Conservation (phyloP, 352 stramenopile genomes). For the Halophytophthora polymorphica region DNA sequence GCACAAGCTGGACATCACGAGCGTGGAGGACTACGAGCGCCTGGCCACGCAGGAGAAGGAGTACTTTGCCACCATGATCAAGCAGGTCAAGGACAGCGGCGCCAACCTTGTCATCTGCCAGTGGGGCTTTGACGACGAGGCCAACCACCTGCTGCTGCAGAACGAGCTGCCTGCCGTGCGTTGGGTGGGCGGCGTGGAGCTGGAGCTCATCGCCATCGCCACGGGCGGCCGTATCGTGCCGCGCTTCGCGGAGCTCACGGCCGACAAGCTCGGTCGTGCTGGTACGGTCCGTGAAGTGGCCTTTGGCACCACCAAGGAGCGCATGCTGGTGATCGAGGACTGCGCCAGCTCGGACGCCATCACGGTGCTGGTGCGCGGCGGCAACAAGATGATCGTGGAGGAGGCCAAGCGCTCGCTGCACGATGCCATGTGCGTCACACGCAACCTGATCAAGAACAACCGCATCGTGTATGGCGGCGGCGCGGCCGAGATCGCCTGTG, state of each 20-base stretch:
- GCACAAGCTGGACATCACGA: conserved; percentile 99
- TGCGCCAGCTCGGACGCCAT: conserved; percentile 97
- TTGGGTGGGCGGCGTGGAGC: conserved; percentile 99
- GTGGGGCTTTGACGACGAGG: conserved; percentile 99
- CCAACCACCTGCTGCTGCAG: conserved; percentile 98
- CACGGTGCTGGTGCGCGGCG: conserved; percentile 97
- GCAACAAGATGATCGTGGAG: conserved; percentile 99
- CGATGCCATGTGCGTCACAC: conserved; percentile 99
- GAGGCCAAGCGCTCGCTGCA: conserved; percentile 99
- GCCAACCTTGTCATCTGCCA: conserved; percentile 99
- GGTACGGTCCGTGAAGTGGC: conserved; percentile 94
- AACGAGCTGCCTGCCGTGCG: conserved; percentile 96
- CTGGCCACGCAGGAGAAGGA: conserved; percentile 97
- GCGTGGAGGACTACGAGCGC: conserved; percentile 96
- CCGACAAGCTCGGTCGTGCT: conserved; percentile 96
- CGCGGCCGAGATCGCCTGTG: conserved; percentile 96
- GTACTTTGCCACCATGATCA: conserved; percentile 99
- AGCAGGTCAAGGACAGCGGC: conserved; percentile 98
- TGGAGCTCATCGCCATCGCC: conserved; percentile 99
- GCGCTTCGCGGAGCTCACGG: conserved; percentile 95
- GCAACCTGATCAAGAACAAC: conserved; percentile 99
- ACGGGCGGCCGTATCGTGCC: conserved; percentile 98
- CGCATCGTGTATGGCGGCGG: conserved; percentile 99
- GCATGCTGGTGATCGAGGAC: conserved; percentile 99
- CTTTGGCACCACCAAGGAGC: conserved; percentile 97